These are phyloP conservation scores for Trichomonascaceae sp. DNA, from an alignment of 1,139 yeast species.

Conservation along the genomic window DNA sequence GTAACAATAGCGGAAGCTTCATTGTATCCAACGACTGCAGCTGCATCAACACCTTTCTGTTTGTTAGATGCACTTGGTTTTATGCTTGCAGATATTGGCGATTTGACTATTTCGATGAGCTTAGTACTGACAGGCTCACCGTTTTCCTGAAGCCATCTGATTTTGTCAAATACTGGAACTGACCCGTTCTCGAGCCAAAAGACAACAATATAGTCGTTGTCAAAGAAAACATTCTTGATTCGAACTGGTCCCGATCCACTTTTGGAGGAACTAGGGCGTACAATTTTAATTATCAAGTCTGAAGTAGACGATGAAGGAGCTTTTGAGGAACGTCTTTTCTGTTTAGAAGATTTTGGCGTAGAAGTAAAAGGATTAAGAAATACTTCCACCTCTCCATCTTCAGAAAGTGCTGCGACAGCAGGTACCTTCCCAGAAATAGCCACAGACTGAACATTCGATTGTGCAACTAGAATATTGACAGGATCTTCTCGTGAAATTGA, in stretches of 20 bases:
- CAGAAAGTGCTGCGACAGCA: constrained; percentile 54
- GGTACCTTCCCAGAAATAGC: constrained; percentile 33
- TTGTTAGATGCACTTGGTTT: constrained; percentile 17
- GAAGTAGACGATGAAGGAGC: constrained; percentile 21
- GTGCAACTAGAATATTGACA: constrained; percentile 56
- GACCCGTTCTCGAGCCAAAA: constrained; percentile 72
- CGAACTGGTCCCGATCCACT: constrained; percentile 33
- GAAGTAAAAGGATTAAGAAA: constrained; percentile 48
- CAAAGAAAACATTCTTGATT: constrained; percentile 40
- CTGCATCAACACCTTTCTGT: constrained; percentile 58
- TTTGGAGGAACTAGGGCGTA: constrained; percentile 27
- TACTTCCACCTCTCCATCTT: constrained; percentile 57
- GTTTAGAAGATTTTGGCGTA: not conserved
- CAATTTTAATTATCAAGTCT: constrained; percentile 19
- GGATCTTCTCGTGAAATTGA: constrained; percentile 39
- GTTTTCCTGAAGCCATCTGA: constrained; percentile 47
- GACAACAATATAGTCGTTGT: constrained; percentile 41
- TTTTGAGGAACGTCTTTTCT: constrained; percentile 10
- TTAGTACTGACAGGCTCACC: constrained; percentile 17
- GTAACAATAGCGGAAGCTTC: constrained; percentile 57
- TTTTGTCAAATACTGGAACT: constrained; percentile 56
- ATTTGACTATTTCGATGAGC: constrained; percentile 19
- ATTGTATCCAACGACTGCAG: constrained; percentile 58
- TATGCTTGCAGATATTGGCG: constrained; percentile 14
- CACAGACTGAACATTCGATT: constrained; percentile 50